These are phyloP conservation scores for Talaromyces sp. DNA, from an alignment of 2,329 filamentous ascomycete species.

Conservation along the genomic window DNA sequence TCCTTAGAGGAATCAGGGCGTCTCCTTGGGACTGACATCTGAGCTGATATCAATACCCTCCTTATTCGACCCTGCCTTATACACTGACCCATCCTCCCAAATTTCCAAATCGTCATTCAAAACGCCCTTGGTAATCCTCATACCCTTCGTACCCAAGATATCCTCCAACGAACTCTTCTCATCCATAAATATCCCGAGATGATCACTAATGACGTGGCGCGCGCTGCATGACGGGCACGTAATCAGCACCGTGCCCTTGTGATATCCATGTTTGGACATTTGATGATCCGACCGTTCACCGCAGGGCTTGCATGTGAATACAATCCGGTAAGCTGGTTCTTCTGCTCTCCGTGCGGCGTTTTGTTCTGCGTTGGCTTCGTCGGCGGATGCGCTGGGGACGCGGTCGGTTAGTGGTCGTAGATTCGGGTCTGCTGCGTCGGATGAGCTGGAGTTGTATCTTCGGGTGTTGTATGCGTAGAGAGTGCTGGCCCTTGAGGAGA, in stretches of 20 bases:
- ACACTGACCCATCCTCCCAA: conserved; percentile 69
- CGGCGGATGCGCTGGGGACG: conserved; percentile 24
- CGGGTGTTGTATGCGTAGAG: conserved; percentile 12
- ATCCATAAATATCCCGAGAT: conserved; percentile 62
- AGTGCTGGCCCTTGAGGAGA: conserved; percentile 3
- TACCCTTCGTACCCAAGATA: conserved; percentile 44
- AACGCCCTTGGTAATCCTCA: conserved; percentile 76
- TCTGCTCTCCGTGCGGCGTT: conserved; percentile 37
- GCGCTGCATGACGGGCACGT: conserved; percentile 82
- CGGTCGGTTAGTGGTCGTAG: conserved; percentile 35
- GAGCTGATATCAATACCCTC: conserved; percentile 19
- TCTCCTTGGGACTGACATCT: conserved; percentile 3
- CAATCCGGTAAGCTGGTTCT: conserved; percentile 75
- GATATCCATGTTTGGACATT: conserved; percentile 92
- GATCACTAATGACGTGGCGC: conserved; percentile 87
- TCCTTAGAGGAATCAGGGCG: not conserved
- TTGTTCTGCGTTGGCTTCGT: conserved; percentile 32
- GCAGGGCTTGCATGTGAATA: conserved; percentile 91
- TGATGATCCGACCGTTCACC: conserved; percentile 73
- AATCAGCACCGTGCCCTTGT: conserved; percentile 83
- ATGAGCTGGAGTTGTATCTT: conserved; percentile 32
- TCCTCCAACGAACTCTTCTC: conserved; percentile 42
- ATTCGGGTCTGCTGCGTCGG: conserved; percentile 23
- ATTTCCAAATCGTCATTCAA: conserved; percentile 87
- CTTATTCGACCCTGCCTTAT: conserved; percentile 22